Percentiles rank a stretch among this genome's conserved stretches.
Conservation (phyloP, 495 filamentous ascomycete species). For the Ramalina intermedia region DNA sequence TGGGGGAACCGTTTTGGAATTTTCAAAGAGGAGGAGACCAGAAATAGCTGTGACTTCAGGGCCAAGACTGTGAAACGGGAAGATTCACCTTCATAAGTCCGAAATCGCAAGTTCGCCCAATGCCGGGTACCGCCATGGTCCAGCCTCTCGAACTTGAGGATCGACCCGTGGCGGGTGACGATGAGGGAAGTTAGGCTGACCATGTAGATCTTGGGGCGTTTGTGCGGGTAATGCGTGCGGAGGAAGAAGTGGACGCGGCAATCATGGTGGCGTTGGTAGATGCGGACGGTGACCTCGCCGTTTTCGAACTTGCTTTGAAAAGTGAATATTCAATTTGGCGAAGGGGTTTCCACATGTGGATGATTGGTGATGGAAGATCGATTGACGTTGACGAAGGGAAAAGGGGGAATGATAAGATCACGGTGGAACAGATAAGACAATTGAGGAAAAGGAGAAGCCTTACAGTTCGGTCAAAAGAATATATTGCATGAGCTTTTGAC, state of each 20-base stretch:
- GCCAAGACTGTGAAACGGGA: neutral
- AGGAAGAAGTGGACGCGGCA: slow-evolving; percentile 44
- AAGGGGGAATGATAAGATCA: neutral
- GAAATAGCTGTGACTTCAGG: slow-evolving; percentile 10
- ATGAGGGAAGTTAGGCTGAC: slow-evolving; percentile 38
- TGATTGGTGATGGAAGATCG: no score
- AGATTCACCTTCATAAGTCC: neutral
- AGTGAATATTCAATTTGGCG: neutral
- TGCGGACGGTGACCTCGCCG: slow-evolving; percentile 36
- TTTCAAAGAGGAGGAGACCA: neutral
- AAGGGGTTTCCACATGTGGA: no score
- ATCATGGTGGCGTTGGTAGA: slow-evolving; percentile 40
- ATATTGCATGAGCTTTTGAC: neutral
- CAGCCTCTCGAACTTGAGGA: slow-evolving; percentile 40
- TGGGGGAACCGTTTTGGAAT: neutral
- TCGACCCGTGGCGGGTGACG: slow-evolving; percentile 35
- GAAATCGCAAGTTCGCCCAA: slow-evolving; percentile 1
- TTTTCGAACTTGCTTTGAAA: slow-evolving; percentile 25
- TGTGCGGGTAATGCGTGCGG: slow-evolving; percentile 26
- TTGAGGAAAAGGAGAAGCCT: neutral
- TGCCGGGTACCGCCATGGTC: slow-evolving; percentile 19
- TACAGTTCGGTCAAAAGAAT: neutral
- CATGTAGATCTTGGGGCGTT: slow-evolving; percentile 30
- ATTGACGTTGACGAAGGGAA: neutral
- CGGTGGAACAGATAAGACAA: neutral